Base-by-base conservation (phyloP, 768 basidiomycete species). In the Chalciporus sphaerocephalus region DNA sequence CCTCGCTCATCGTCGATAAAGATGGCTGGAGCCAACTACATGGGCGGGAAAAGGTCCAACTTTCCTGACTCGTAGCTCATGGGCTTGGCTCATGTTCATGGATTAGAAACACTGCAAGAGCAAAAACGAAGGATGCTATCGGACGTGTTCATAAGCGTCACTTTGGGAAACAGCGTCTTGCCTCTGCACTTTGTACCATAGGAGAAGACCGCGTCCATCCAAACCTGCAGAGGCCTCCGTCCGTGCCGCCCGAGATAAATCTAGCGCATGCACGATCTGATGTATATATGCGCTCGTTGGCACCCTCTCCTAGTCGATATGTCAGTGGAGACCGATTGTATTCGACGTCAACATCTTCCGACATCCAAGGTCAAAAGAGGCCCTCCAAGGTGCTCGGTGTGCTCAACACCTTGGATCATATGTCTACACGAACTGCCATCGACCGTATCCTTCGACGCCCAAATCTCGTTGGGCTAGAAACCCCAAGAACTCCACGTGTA, bases 11-110 rank as follows among this genome's bases (percentile, higher is more conserved):
- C 30, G n/a, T 9, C 39, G n/a, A 18, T 36, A 17, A 44, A 20
- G 38, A 83, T 85, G 83, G 66, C 67, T 17, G 84, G 85, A 6
- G 85, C 83, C 23, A 87, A 87, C 54, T 87, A 86, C 50, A 86
- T 84, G 83, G 85, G 85, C 18, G 85, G 85, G 11, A 83, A 78
- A 67, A 73, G 81, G 84, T 81, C 38, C 27, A 62, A 16, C 42
- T 45, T 13, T 33, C 18, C 18, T 30, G 25, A 7, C n/a, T 11
- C n/a, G 18, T 1, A 9, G 35, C 42, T 42, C 44, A 38, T 34
- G 40, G 16, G 21, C 27, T 21, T 27, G 39, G 17, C 16, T n/a
- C 24, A 40, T 15, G 37, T 33, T 24, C 44, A 39, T 15, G 27
- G 27, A 9, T 30, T 45, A 87, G 85, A 55, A 86, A 79, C 55